Base-by-base conservation (phyloP, 768 basidiomycete species). In the Naganishia kalamii region DNA sequence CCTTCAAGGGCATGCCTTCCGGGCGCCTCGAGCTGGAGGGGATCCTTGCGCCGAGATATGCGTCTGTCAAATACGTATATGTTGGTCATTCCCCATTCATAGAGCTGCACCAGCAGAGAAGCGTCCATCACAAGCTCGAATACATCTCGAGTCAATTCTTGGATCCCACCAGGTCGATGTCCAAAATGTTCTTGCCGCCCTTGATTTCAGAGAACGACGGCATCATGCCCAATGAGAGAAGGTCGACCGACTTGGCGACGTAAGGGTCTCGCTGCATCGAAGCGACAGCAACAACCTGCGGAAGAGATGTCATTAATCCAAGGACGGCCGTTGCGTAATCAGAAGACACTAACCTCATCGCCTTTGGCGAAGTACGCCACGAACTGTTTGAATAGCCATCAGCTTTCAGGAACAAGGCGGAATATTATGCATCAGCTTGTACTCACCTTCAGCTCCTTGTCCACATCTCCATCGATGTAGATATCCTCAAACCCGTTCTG, bases 181-280 rank as follows among this genome's bases (percentile, higher is more conserved):
- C 71, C 30, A 77, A 59, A 46, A 77, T 74, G 63, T 74, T 72
- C 84, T 87, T 88, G 60, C 90, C 90, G 37, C 75, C 83, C 75
- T 81, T 85, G 71, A 96, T 78, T 72, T 90, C 88, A 8, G 85
- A 81, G 5, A 86, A 81, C 4, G 85, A 82, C 10, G 90, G 90
- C 90, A 93, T 92, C 68, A 87, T 80, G 13, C 85, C 87, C 40
- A 92, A 77, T 51, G 88, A 82, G 69, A 93, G 76, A 32, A 96
- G 80, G 77, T 92, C 89, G 10, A 87, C 85, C 1, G 87, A 84
- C 78, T 88, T 87, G 63, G 84, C 82, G 32, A 91, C 88, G 33
- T 89, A 82, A 1, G 90, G 90, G 71, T 91, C 90, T 63, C 84
- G 84, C 75, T 87, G 86, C 88, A 90, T 90, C 15, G 71, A 68